Evolutionary conservation across 805 yeast genomes (phyloP).

Genomic region (Metschnikowia matae): DNA sequence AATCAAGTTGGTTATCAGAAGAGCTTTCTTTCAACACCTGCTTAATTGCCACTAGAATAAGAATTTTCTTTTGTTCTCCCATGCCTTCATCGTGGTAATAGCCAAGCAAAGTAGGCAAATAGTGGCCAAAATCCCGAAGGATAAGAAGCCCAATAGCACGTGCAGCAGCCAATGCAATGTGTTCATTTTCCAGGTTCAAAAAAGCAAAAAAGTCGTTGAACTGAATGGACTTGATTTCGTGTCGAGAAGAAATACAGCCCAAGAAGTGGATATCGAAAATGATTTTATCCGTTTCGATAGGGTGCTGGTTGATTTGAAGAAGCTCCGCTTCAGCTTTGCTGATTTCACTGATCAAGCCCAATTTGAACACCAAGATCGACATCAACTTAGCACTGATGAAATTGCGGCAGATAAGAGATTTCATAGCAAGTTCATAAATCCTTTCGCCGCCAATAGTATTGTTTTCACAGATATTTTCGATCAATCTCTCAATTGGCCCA

Average conservation of each 20-base stretch:
- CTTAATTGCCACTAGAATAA: slow-evolving; percentile 21
- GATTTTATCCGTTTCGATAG: slow-evolving; percentile 11
- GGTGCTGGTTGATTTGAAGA: slow-evolving; percentile 22
- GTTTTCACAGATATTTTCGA: slow-evolving; percentile 7
- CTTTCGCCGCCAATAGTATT: slow-evolving; percentile 5
- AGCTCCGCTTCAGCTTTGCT: slow-evolving; percentile 27
- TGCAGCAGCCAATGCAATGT: slow-evolving; percentile 45
- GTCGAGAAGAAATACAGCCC: slow-evolving; percentile 42
- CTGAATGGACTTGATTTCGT: slow-evolving; percentile 16
- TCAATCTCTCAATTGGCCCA: slow-evolving; percentile 16
- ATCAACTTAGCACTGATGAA: slow-evolving; percentile 29
- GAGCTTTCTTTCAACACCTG: slow-evolving; percentile 18
- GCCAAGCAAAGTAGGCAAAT: slow-evolving; percentile 36
- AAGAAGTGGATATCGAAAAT: slow-evolving; percentile 41
- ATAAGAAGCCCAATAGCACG: slow-evolving; percentile 50
- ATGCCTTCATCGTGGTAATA: slow-evolving; percentile 9
- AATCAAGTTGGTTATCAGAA: not conserved
- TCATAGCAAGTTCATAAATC: slow-evolving; percentile 7
- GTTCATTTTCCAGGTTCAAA: slow-evolving; percentile 21
- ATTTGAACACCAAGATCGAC: slow-evolving; percentile 14
- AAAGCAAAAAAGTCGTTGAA: slow-evolving; percentile 31
- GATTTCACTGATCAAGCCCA: slow-evolving; percentile 20
- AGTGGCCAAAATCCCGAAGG: slow-evolving; percentile 32
- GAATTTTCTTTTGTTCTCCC: slow-evolving; percentile 9
- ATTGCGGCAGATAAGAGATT: slow-evolving; percentile 17